Percentiles rank a stretch among this genome's conserved stretches.
Conservation (phyloP, 2,329 filamentous ascomycete genomes). For the Didymellaceae sp. region DNA sequence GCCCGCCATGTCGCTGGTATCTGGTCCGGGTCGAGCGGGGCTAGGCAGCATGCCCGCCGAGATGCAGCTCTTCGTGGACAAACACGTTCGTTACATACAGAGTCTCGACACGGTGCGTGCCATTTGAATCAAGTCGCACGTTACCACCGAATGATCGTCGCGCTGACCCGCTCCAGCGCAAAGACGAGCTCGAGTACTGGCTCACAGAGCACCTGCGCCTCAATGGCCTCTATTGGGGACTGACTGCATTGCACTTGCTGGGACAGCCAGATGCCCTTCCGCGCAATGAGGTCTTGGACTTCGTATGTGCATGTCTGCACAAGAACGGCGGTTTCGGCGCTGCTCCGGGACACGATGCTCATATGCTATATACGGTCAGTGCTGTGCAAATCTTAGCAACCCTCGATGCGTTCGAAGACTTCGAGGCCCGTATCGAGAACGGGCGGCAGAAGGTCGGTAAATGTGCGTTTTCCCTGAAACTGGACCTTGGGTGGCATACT, state of each 20-base stretch:
- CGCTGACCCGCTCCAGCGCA: slow-evolving; percentile 65
- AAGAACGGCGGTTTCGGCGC: slow-evolving; percentile 91
- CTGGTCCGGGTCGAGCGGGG: slow-evolving; percentile 62
- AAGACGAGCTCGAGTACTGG: slow-evolving; percentile 97
- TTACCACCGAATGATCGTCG: slow-evolving; percentile 25
- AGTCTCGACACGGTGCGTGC: slow-evolving; percentile 79
- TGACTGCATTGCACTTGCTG: slow-evolving; percentile 86
- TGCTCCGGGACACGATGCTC: slow-evolving; percentile 90
- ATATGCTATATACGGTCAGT: slow-evolving; percentile 95
- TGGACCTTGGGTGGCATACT: slow-evolving; percentile 23
- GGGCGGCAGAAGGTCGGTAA: slow-evolving; percentile 76
- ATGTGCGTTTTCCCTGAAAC: slow-evolving; percentile 65
- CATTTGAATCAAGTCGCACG: slow-evolving; percentile 26
- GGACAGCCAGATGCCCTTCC: slow-evolving; percentile 81
- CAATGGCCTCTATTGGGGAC: slow-evolving; percentile 95
- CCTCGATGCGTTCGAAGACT: slow-evolving; percentile 81
- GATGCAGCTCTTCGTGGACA: slow-evolving; percentile 62
- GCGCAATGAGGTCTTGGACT: slow-evolving; percentile 80
- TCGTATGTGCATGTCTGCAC: slow-evolving; percentile 93
- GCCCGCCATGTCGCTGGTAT: slow-evolving; percentile 63
- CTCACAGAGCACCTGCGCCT: slow-evolving; percentile 95
- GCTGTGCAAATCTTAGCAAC: slow-evolving; percentile 91
- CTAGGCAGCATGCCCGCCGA: slow-evolving; percentile 52
- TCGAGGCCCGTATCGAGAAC: slow-evolving; percentile 71
- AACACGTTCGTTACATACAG: slow-evolving; percentile 92